Evolutionary conservation across 1,284 basidiomycete genomes (phyloP), one percentile per base, ranked within the genome.

Genomic region (Puccinia polysora): DNA sequence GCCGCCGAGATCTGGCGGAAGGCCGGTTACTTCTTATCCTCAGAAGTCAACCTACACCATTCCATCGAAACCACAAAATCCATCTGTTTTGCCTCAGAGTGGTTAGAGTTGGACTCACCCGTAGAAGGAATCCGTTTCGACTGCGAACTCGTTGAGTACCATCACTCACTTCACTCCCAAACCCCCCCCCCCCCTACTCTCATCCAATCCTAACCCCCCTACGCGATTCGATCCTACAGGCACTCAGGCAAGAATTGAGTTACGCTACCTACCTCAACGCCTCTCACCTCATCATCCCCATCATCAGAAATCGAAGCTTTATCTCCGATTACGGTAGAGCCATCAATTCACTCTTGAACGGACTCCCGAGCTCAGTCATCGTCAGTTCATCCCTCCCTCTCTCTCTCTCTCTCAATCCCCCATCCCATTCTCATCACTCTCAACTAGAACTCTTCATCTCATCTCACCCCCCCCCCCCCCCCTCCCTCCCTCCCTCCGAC

Each of bases 41-140:
- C 43, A 36, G 65, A 53, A 43, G 52, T 65, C 28, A 73, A 64
- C 43, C 30, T 64, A 25, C 50, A 49, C 38, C 52, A 40, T 10
- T 52, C 56, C 8, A 34, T 43, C 56, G 50, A 62, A 28, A 68
- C 62, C 40, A 52, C 30, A 15, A 64, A 84, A 64, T 75, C 71
- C 64, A 70, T 90, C 20, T 88, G 84, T 2, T 84, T 96, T 77
- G 84, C 89, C 8, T 91, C 92, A 15, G 89, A 91, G 73, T 99
- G 96, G 96, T 84, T 99, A 12, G 91, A 97, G 80, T 84, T 98
- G 49, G 96, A 99, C 81, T 88, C 91, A 12, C 82, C 85, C 0
- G 93, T 97, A 80, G 91, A 94, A 78, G 94, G 94, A 82, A 89
- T 98, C 73, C 86, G 96, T 55, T 90, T 95, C 77, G 96, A 99